A percentile compares a stretch with the other conserved stretches of the same genome.
phyloP scores from a whole-genome alignment of 2,329 filamentous ascomycete genomes.

The Microdochium trichocladiopsis region DNA sequence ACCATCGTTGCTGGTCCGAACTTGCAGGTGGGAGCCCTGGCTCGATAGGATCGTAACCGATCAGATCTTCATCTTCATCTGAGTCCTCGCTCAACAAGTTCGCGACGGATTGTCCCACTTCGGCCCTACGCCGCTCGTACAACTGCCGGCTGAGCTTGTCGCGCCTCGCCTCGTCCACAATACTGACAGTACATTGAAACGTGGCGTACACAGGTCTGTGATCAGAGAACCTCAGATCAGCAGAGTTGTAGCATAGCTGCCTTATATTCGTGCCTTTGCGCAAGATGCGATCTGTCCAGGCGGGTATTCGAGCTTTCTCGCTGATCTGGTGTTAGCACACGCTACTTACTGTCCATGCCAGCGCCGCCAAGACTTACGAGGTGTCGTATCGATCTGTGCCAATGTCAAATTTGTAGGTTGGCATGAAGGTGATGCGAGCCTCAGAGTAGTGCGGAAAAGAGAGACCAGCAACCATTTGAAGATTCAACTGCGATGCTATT shows the following conservation, averaged over 20 bases:
- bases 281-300: conserved; percentile 93
- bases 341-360: background rate
- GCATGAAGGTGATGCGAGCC: conserved; percentile 77
- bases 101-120: conserved; percentile 58
- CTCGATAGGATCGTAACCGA: conserved; percentile 77
- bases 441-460: conserved; percentile 92
- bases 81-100: conserved; percentile 49
- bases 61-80: conserved; percentile 73
- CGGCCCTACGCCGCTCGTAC: conserved; percentile 61
- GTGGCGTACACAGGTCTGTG: conserved; percentile 91
- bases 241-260: conserved; percentile 76
- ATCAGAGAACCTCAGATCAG: conserved; percentile 83
- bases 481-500: conserved; percentile 56
- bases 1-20: conserved; percentile 64
- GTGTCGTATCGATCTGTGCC: conserved; percentile 86
- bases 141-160: conserved; percentile 67
- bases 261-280: conserved; percentile 78
- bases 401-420: conserved; percentile 94
- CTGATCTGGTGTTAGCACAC: conserved; percentile 34
- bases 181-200: conserved; percentile 77
- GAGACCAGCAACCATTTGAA: conserved; percentile 91
- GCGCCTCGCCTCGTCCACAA: conserved; percentile 69
- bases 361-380: conserved; percentile 49
- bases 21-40: conserved; percentile 65
- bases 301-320: conserved; percentile 89